Base-by-base conservation (phyloP, 441 rosid species). In the Flueggea neowawraea region DNA sequence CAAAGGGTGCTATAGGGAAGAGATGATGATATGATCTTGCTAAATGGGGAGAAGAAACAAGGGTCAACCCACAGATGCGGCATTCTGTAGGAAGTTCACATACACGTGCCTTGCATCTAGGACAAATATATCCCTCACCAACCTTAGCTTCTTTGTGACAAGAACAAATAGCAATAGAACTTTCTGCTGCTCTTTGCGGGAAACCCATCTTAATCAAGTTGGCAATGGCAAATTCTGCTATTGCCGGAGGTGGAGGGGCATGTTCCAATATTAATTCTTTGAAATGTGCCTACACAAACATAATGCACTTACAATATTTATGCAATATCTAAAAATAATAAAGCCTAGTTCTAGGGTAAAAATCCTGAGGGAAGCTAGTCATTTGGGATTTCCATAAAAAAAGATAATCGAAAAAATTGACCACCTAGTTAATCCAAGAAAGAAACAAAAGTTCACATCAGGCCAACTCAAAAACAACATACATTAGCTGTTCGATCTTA, bases 1-100 rank as follows among this genome's bases (percentile, higher is more conserved):
- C 88, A 68, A 91, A 94, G 55, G 90, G 94, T 47, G 83, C 72
- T 51, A 91, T 87, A 10, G 97, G 99, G 74, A 91, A 94, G 66
- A 94, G 87, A 70, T 94, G 97, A 80, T 89, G 99, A 67, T 94
- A 91, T 12, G 99, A 94, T 78, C 97, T 87, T 0, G 97, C 97
- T 71, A 94, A 72, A 84, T 87, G 99, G 9, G 96, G 97, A 2
- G 97, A 91, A 31, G 99, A 94, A 69, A 94, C 97, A 60, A 91
- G 96, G 31, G 97, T 89, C 69, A 89, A 77, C 28, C 97, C 99
- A 55, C 99, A 91, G 16, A 91, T 72, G 52, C 86, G 68, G 58
- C 97, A 94, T 77, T 94, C 97, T 8, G 91, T 84, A 52, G 94
- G 95, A 54, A 91, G 89, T 62, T 91, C 94, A 73, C 96, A 91